Evolutionary conservation across 495 filamentous ascomycete genomes (phyloP), one percentile per base, ranked within the genome.

Genomic region (Talaromyces thailandensis): DNA sequence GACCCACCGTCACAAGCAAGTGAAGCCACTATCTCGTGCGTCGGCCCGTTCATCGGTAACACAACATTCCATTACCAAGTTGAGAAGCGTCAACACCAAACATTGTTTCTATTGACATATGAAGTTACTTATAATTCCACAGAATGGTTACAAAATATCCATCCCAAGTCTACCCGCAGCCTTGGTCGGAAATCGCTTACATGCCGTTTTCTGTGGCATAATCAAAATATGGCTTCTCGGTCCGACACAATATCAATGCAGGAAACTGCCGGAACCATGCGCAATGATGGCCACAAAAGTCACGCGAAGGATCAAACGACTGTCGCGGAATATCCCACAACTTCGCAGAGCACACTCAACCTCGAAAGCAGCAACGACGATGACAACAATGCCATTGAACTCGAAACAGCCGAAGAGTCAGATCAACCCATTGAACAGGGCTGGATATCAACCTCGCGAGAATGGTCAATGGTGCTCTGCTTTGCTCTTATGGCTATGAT

Each of bases 401-500:
- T 55, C 14, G 21, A 25, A 26, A 55, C 11, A n/a, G 11, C 51
- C 6, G 21, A 55, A n/a, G 21, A 55, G 7, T 26, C 51, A 6
- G 26, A 55, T 26, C 51, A 26, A 55, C 51, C 51, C 4, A 25
- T 25, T 1, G 5, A 55, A 26, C 14, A 25, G 14, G 51, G 51
- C n/a, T 55, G 51, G 51, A 55, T 55, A 55, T 28, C 23, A 6
- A 55, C 23, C 1, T 28, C 23, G 51, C 24, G 18, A 12, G 59
- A 61, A 52, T 25, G 37, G 28, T 50, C 37, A 45, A 61, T 61
- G 59, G 28, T 61, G 6, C 25, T 23, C 14, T 61, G 59, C 23
- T 61, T 61, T 35, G 59, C 28, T 14, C 7, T 52, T n/a, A 61
- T 61, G 59, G 43, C 59, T 1, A 23, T 61, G 26, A 50, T 61